These are phyloP conservation scores for Heimioporus sp. DNA, from an alignment of 768 basidiomycete species.

Conservation along the genomic window DNA sequence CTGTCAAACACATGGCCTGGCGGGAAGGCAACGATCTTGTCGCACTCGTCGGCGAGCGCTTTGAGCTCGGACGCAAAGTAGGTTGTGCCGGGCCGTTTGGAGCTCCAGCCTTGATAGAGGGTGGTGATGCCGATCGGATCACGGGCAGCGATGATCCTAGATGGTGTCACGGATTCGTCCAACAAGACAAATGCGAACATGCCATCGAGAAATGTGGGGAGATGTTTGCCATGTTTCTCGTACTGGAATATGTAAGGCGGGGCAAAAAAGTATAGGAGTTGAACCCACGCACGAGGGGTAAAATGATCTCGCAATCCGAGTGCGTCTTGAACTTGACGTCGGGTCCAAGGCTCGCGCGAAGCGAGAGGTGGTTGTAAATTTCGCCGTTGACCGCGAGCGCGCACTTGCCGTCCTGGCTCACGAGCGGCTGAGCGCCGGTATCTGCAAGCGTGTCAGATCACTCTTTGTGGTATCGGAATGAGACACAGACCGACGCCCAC, in stretches of 20 bases:
- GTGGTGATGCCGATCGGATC: constrained; percentile 98
- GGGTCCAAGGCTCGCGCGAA: constrained; percentile 64
- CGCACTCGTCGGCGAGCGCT: constrained; percentile 86
- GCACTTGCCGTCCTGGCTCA: constrained; percentile 80
- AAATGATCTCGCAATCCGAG: constrained; percentile 97
- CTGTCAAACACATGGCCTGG: constrained; percentile 98
- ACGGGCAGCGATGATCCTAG: constrained; percentile 91
- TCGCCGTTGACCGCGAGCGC: constrained; percentile 96
- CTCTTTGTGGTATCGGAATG: not conserved
- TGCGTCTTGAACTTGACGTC: constrained; percentile 89
- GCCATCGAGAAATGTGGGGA: constrained; percentile 86
- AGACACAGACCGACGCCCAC: constrained; percentile 86
- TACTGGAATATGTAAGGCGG: constrained; percentile 54
- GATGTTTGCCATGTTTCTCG: constrained; percentile 69
- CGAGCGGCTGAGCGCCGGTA: constrained; percentile 92
- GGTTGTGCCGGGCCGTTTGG: constrained; percentile 73
- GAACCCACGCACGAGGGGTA: constrained; percentile 68
- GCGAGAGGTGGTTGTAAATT: constrained; percentile 93
- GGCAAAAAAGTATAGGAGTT: not conserved
- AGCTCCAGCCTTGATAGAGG: constrained; percentile 96
- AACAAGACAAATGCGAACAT: constrained; percentile 99
- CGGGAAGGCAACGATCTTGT: constrained; percentile 92
- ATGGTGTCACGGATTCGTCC: constrained; percentile 87
- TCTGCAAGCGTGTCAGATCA: constrained; percentile 46
- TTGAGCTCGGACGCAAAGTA: constrained; percentile 98